Conservation (phyloP, 192 early-diverging fungal genomes). For the Mycoemilia scoparia region DNA sequence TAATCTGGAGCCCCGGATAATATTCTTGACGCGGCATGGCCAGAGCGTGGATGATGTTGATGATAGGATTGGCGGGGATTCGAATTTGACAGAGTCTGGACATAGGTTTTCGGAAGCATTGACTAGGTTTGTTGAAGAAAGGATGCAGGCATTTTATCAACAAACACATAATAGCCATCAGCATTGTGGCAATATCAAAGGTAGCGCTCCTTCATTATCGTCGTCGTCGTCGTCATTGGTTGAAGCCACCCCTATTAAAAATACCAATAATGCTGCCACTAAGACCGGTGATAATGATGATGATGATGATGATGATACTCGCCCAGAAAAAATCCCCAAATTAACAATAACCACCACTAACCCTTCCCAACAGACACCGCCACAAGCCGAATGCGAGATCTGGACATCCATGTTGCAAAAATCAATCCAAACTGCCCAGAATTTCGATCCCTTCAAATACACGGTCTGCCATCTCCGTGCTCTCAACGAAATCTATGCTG, state of each 20-base stretch:
- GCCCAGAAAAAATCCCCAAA: too few species aligned
- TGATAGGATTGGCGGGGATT: conserved; percentile 58
- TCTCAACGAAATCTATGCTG: conserved; percentile 72
- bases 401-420: conserved; percentile 66
- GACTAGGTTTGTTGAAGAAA: conserved; percentile 37
- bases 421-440: conserved; percentile 51
- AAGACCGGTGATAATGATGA: too few species aligned
- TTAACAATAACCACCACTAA: too few species aligned
- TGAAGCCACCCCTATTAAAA: conserved; percentile 27
- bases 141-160: too few species aligned
- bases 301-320: too few species aligned
- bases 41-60: conserved; percentile 55
- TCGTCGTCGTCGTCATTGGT: too few species aligned
- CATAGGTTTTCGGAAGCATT: conserved; percentile 46
- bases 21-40: conserved; percentile 75
- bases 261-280: conserved; percentile 11
- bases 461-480: conserved; percentile 48
- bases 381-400: background rate
- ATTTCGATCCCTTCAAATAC: conserved; percentile 47
- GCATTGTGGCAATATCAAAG: too few species aligned
- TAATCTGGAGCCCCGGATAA: conserved; percentile 46
- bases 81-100: conserved; percentile 45
- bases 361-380: background rate
- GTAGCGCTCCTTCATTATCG: too few species aligned
- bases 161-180: too few species aligned